Percentiles rank a stretch among this genome's conserved stretches.
phyloP scores from a whole-genome alignment of 163 green algal genomes.

The Coccomyxa subellipsoidea region DNA sequence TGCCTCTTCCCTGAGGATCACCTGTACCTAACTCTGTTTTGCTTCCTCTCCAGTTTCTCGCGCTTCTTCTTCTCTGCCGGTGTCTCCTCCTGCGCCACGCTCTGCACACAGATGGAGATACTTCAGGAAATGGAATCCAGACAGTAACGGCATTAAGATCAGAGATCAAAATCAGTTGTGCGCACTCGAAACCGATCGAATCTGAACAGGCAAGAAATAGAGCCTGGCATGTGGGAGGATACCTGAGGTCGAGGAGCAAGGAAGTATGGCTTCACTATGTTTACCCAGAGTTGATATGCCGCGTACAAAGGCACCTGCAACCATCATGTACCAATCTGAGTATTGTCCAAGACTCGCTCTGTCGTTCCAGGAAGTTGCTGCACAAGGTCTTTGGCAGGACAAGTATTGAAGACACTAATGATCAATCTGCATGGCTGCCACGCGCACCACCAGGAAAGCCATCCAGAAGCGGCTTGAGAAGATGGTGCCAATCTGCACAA shows the following conservation, averaged over 20 bases:
- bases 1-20: neutral
- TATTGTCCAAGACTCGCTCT: neutral
- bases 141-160: too few relatives aligned
- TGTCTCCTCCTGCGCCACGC: conserved; percentile 18
- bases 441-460: conserved; percentile 14
- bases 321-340: neutral
- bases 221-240: too few relatives aligned
- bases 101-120: conserved; percentile 1
- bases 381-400: too few relatives aligned
- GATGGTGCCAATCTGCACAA: conserved; percentile 35
- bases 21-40: conserved; percentile 25
- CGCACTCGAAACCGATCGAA: too few relatives aligned
- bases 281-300: conserved; percentile 24
- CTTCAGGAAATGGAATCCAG: too few relatives aligned
- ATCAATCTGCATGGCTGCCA: too few relatives aligned
- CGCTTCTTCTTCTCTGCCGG: conserved; percentile 34
- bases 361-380: too few relatives aligned
- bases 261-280: conserved; percentile 47
- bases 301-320: conserved; percentile 42
- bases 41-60: conserved; percentile 41
- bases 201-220: too few relatives aligned
- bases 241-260: conserved; percentile 8
- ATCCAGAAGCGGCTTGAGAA: conserved; percentile 28
- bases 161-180: too few relatives aligned
- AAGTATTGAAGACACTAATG: too few relatives aligned